A percentile compares a stretch with the other conserved stretches of the same genome.
phyloP scores from a whole-genome alignment of 2,329 filamentous ascomycete species.

The Elsinoe arachidis region DNA sequence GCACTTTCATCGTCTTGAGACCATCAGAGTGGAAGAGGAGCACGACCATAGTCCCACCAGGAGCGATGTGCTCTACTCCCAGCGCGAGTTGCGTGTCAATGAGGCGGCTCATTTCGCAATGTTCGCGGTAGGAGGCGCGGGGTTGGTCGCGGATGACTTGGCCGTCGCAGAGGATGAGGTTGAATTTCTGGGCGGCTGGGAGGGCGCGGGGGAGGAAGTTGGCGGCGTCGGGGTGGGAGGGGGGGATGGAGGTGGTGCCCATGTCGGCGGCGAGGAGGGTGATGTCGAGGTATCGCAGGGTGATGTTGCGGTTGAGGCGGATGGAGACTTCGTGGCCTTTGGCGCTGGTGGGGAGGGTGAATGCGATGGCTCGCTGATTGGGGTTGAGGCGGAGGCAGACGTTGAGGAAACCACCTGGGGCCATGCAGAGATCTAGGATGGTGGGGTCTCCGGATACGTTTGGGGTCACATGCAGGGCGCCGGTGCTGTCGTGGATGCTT shows the following conservation, averaged over 20 bases:
- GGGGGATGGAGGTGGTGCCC: conserved; percentile 16
- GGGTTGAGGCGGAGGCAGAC: conserved; percentile 32
- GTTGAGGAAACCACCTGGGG: conserved; percentile 45
- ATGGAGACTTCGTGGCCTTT: conserved; percentile 38
- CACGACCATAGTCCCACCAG: conserved; percentile 44
- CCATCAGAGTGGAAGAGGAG: conserved; percentile 43
- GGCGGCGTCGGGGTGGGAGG: conserved; percentile 19
- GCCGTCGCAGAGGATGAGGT: conserved; percentile 42
- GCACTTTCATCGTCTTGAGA: conserved; percentile 12
- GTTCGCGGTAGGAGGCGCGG: conserved; percentile 24
- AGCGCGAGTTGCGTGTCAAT: conserved; percentile 35
- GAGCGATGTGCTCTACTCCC: conserved; percentile 37
- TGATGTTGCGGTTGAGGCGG: conserved; percentile 12
- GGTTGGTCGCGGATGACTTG: conserved; percentile 32
- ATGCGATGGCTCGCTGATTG: conserved; percentile 22
- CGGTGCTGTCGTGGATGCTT: conserved; percentile 33
- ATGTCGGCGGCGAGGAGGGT: conserved; percentile 43
- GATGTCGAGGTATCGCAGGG: conserved; percentile 35
- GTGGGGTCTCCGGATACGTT: background rate
- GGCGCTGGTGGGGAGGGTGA: conserved; percentile 27
- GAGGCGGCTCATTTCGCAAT: conserved; percentile 15
- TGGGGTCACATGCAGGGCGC: conserved; percentile 25
- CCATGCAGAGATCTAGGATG: conserved; percentile 49
- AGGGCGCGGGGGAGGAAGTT: conserved; percentile 17
- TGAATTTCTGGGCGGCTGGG: conserved; percentile 26